Evolutionary conservation across 129 eudicot genomes (phyloP).

Genomic region (Centaurea solstitialis): DNA sequence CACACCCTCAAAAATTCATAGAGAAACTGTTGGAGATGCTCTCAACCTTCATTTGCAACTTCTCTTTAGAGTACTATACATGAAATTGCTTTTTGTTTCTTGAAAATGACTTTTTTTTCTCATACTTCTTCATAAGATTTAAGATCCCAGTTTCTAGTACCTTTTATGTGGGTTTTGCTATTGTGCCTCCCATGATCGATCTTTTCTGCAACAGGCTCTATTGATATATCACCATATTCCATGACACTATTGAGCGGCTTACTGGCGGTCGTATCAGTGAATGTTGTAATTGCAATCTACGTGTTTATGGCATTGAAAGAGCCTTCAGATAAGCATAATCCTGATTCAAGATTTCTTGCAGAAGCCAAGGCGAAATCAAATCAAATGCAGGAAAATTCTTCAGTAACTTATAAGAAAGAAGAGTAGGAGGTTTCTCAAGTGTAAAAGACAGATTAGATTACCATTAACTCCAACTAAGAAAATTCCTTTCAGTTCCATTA

Average conservation of each 20-base stretch:
- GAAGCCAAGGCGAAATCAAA: constrained; percentile 48
- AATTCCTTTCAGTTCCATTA: neutral
- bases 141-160: neutral
- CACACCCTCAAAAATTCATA: neutral
- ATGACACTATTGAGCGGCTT: constrained; percentile 71
- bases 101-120: neutral
- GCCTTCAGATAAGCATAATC: constrained; percentile 69
- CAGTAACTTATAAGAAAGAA: constrained; percentile 35
- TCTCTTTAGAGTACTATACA: neutral
- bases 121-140: neutral
- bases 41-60: too few relatives aligned
- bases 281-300: constrained; percentile 71
- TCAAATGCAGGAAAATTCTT: constrained; percentile 30
- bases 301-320: constrained; percentile 82
- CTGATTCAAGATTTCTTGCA: constrained; percentile 81
- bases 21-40: neutral
- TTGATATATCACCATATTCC: constrained; percentile 57
- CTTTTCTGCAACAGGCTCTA: constrained; percentile 44
- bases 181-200: neutral
- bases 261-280: constrained; percentile 82
- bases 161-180: neutral
- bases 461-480: neutral
- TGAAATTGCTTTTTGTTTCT: neutral
- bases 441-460: neutral
- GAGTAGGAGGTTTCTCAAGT: constrained; percentile 32